These are phyloP conservation scores for Pestalotiopsis sp. DNA, from an alignment of 2,329 filamentous ascomycete genomes.

Conservation along the genomic window DNA sequence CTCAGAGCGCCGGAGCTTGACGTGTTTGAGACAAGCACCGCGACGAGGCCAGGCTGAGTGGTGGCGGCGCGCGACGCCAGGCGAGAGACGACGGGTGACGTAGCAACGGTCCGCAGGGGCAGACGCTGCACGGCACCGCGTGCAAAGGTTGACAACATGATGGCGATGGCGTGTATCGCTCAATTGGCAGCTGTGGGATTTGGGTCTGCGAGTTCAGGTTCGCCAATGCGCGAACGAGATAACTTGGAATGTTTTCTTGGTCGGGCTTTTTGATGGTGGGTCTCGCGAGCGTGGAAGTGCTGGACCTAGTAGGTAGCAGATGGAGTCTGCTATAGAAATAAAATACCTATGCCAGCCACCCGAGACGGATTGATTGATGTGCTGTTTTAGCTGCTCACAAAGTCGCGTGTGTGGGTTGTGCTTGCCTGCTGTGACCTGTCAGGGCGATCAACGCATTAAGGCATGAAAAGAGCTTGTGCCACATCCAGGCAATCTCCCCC, in stretches of 20 bases:
- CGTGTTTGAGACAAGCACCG: background rate
- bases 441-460: background rate
- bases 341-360: background rate
- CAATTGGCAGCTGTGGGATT: background rate
- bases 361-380: too few species aligned
- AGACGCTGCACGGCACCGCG: constrained; percentile 40
- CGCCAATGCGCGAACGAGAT: constrained; percentile 9
- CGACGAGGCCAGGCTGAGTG: background rate
- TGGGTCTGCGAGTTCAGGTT: background rate
- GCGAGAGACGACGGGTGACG: constrained; percentile 21
- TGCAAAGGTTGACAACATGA: constrained; percentile 46
- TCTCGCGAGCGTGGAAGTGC: background rate
- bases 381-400: background rate
- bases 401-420: constrained; percentile 4
- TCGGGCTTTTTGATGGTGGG: constrained; percentile 1
- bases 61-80: background rate
- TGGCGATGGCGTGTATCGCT: constrained; percentile 7
- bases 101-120: constrained; percentile 18
- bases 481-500: background rate
- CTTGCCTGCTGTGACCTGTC: background rate
- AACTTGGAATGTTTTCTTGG: background rate
- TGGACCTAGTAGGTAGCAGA: background rate
- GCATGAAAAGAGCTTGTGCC: background rate
- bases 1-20: constrained; percentile 22
- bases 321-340: background rate